These are phyloP conservation scores for Trypanosomatidae sp. DNA, from an alignment of 208 protist genomes.

Conservation along the genomic window DNA sequence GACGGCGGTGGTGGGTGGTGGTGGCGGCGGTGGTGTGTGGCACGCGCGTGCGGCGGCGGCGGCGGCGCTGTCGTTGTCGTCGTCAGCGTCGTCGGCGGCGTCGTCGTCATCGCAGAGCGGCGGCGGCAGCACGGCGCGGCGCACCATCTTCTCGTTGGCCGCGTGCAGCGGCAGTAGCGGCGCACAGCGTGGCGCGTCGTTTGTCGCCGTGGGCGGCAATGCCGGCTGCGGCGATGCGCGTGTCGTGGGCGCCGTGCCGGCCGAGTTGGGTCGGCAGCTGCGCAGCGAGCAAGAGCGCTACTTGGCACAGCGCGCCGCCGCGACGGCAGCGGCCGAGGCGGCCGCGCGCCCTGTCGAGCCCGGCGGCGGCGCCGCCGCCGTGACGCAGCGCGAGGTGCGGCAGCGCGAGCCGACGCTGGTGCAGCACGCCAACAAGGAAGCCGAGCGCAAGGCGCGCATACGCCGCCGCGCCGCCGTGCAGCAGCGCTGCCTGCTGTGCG, in stretches of 20 bases:
- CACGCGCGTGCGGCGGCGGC: too few species aligned
- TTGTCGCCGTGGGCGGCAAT: too few species aligned
- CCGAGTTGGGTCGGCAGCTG: conserved; percentile 16
- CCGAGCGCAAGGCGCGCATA: conserved; percentile 54
- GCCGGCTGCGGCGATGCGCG: conserved; percentile 6
- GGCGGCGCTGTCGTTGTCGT: too few species aligned
- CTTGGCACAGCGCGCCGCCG: conserved; percentile 8
- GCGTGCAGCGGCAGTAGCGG: too few species aligned
- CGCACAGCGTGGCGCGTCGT: too few species aligned
- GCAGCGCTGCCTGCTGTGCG: conserved; percentile 54
- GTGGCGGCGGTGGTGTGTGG: too few species aligned
- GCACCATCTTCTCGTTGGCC: conserved; percentile 39
- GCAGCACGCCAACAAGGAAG: conserved; percentile 40
- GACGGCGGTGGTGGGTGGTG: too few species aligned
- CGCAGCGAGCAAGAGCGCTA: conserved; percentile 21
- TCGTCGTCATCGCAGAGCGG: too few species aligned
- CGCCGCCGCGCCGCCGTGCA: conserved; percentile 33
- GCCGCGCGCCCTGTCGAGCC: conserved; percentile 18
- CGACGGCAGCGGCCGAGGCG: too few species aligned
- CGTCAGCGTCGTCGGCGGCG: too few species aligned
- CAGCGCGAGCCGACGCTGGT: conserved; percentile 37
- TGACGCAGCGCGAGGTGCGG: conserved; percentile 29
- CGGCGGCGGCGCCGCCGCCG: conserved; percentile 11
- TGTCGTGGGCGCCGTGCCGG: conserved; percentile 28
- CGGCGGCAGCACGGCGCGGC: conserved; percentile 18